Evolutionary conservation across 2,329 filamentous ascomycete genomes (phyloP), one percentile per base, ranked within the genome.

Genomic region (Calonectria ilicicola): DNA sequence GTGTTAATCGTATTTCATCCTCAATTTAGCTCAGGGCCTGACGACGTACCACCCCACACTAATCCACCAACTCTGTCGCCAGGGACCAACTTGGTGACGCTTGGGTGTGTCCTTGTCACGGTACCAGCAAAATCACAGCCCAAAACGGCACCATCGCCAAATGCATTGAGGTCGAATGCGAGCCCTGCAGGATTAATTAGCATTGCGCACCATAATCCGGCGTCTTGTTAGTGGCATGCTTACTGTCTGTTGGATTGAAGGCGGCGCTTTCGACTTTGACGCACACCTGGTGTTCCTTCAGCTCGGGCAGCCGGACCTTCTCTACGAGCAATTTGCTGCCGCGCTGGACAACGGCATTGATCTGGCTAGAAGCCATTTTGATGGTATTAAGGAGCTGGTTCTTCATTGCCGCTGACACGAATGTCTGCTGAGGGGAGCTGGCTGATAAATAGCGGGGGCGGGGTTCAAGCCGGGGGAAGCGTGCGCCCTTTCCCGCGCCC

Each of bases 81-180:
- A 0, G 27, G 44, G 0, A 65, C 56, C 10, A 80, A 2, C 35
- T 66, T 74, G 2, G 67, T 75, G 1, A 76, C 77, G 12, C 27
- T 70, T 4, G 70, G 29, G 5, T 84, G 85, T 0, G 81, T 21
- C n/a, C 75, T 56, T 15, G 81, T 80, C 0, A 85, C 83, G 1
- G 53, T 75, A 0, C 85, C 84, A 1, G 79, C 76, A 67, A 85
- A 85, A 42, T 86, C 84, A 2, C 78, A 80, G 8, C 84, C 84
- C 0, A 84, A 68, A 1, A 85, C 81, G 0, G 81, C 79, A 4
- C 75, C 82, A 5, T 85, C 80, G 1, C 83, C 84, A 32, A 86
- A 86, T 2, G 81, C 82, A 42, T 85, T 82, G 2, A 65, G 23
- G 58, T 84, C 83, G 42, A 85, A 78, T 3, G 78, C 82, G 73